A percentile compares a stretch with the other conserved stretches of the same genome.
These are phyloP conservation scores for Trichodelitschia bisporula DNA, from an alignment of 495 filamentous ascomycete genomes.

Conservation along the genomic window DNA sequence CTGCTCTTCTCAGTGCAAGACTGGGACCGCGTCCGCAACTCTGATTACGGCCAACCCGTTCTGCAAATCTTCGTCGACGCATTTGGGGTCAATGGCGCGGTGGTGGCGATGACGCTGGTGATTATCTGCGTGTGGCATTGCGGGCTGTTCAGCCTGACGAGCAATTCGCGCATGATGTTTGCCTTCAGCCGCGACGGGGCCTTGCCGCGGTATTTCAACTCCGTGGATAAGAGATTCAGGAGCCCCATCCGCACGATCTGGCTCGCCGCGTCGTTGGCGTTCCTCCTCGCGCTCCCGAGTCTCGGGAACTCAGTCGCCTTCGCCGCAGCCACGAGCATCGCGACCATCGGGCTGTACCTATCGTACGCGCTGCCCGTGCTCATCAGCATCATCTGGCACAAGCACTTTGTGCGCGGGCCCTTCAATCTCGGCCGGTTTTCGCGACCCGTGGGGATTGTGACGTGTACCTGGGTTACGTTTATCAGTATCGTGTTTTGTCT, in stretches of 20 bases:
- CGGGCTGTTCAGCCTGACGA: slow-evolving; percentile 31
- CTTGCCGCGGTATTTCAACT: slow-evolving; percentile 15
- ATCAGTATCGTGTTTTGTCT: slow-evolving; percentile 39
- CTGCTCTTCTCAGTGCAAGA: slow-evolving; percentile 35
- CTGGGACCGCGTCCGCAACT: slow-evolving; percentile 21
- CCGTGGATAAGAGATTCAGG: slow-evolving; percentile 20
- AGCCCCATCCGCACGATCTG: slow-evolving; percentile 30
- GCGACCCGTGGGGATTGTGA: slow-evolving; percentile 25
- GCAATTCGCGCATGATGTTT: slow-evolving; percentile 40
- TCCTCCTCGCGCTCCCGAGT: slow-evolving; percentile 32
- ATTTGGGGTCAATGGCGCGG: slow-evolving; percentile 27
- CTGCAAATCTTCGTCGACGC: slow-evolving; percentile 32
- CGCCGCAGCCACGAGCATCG: slow-evolving; percentile 32
- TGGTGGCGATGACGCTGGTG: slow-evolving; percentile 29
- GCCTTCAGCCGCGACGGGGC: slow-evolving; percentile 30
- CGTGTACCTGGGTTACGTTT: slow-evolving; percentile 25
- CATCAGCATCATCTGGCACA: slow-evolving; percentile 24
- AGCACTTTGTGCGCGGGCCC: slow-evolving; percentile 17
- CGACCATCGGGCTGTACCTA: slow-evolving; percentile 39
- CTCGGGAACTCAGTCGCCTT: slow-evolving; percentile 36
- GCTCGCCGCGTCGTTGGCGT: slow-evolving; percentile 29
- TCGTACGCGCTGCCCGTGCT: slow-evolving; percentile 41
- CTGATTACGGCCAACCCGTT: slow-evolving; percentile 24
- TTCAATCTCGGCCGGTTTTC: slow-evolving; percentile 31
- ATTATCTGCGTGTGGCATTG: slow-evolving; percentile 37